Percentiles rank a stretch among this genome's conserved stretches.
These are phyloP conservation scores for Artemisia tridentata DNA, from an alignment of 129 eudicot genomes.

Conservation along the genomic window DNA sequence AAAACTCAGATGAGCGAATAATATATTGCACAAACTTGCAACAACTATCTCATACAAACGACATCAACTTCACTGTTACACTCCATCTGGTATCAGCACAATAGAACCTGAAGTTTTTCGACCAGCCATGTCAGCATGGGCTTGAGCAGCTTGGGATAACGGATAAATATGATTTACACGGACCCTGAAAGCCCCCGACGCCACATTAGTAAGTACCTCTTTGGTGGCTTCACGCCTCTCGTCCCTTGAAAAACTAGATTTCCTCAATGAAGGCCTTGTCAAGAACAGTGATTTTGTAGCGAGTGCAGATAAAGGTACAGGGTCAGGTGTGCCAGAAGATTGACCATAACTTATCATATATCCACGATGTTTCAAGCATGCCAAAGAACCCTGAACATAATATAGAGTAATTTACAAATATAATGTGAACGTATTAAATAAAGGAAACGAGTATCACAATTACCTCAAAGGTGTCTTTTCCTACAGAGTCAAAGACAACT, in stretches of 20 bases:
- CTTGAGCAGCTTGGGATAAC: constrained; percentile 66
- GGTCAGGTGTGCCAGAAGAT: constrained; percentile 67
- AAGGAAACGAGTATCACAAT: neutral
- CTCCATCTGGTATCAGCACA: constrained; percentile 63
- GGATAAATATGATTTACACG: constrained; percentile 71
- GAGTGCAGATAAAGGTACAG: constrained; percentile 51
- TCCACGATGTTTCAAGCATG: constrained; percentile 69
- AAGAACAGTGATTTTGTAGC: constrained; percentile 55
- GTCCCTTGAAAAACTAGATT: constrained; percentile 48
- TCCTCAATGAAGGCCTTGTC: constrained; percentile 65
- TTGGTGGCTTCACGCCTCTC: constrained; percentile 54
- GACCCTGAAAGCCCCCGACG: constrained; percentile 49
- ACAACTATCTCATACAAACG: constrained; percentile 10
- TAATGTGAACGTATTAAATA: neutral
- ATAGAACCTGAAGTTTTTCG: constrained; percentile 73
- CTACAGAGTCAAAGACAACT: constrained; percentile 89
- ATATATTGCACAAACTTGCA: constrained; percentile 14
- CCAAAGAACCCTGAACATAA: constrained; percentile 67
- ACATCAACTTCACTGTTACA: constrained; percentile 12
- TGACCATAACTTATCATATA: constrained; percentile 71
- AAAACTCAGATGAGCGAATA: neutral
- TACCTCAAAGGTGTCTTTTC: constrained; percentile 83
- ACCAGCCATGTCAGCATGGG: constrained; percentile 66
- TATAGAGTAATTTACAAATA: neutral
- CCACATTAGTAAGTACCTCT: constrained; percentile 54